Conservation (phyloP, 2,329 filamentous ascomycete species). For the Pseudocercospora eumusae region DNA sequence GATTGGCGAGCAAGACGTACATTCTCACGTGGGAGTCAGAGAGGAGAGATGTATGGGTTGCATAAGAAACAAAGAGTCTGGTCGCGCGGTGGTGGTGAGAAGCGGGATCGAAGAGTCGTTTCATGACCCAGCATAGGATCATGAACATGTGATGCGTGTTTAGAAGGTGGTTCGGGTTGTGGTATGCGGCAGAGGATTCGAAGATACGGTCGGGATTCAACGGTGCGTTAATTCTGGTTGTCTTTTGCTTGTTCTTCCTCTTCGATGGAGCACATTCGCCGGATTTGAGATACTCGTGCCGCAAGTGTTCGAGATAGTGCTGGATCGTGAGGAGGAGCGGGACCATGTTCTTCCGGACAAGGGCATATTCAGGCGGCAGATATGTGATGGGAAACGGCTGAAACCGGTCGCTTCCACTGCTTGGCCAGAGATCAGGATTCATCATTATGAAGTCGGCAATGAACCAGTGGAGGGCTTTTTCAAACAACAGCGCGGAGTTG, state of each 20-base stretch:
- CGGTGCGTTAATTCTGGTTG: background rate
- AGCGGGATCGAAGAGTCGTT: conserved; percentile 10
- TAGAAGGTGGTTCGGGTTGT: conserved; percentile 1
- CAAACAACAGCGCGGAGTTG: background rate
- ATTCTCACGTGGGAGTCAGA: conserved; percentile 13
- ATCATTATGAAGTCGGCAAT: conserved; percentile 6
- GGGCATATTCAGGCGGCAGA: background rate
- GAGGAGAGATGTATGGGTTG: too few relatives aligned
- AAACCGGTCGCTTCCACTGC: conserved; percentile 4
- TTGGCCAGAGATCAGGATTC: conserved; percentile 13
- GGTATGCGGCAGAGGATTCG: background rate
- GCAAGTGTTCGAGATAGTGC: conserved; percentile 15
- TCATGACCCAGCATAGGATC: conserved; percentile 17
- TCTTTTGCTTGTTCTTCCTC: background rate
- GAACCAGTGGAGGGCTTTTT: background rate
- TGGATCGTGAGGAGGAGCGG: conserved; percentile 12
- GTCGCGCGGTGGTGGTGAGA: background rate
- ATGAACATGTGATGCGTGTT: conserved; percentile 16
- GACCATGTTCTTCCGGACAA: conserved; percentile 8
- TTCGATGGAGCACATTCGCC: background rate
- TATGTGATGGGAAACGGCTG: background rate
- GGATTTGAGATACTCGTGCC: background rate
- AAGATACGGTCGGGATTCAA: background rate
- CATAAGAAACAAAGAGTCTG: conserved; percentile 7
- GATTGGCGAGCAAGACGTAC: conserved; percentile 14